Percentiles rank a stretch among this genome's conserved stretches.
These are phyloP conservation scores for Ambrosia artemisiifolia DNA, from an alignment of 129 eudicot genomes.

Conservation along the genomic window DNA sequence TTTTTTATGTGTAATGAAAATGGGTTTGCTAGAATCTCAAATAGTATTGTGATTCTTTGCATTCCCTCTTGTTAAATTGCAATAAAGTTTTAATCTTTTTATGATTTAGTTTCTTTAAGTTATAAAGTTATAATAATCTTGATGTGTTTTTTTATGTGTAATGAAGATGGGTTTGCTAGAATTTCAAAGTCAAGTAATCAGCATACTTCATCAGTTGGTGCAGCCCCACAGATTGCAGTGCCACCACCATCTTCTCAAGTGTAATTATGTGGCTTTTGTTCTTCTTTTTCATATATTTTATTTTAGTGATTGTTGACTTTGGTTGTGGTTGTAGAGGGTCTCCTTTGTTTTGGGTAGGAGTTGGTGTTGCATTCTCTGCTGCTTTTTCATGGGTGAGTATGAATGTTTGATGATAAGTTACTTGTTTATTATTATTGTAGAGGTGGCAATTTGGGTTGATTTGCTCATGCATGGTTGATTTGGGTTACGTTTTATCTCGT, in stretches of 20 bases:
- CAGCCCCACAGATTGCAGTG: conserved; percentile 53
- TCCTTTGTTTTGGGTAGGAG: conserved; percentile 93
- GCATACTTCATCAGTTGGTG: conserved; percentile 75
- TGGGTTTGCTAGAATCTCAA: conserved; percentile 59
- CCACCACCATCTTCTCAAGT: conserved; percentile 87
- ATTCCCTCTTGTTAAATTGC: background rate
- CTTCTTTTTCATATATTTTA: background rate
- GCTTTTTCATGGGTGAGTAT: conserved; percentile 74
- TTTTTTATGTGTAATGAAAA: conserved; percentile 30
- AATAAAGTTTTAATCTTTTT: background rate
- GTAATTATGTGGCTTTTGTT: conserved; percentile 34
- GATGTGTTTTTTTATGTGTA: conserved; percentile 19
- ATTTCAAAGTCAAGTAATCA: conserved; percentile 54
- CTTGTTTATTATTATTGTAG: conserved; percentile 2
- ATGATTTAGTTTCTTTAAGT: background rate
- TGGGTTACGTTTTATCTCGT: background rate
- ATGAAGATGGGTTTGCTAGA: conserved; percentile 62
- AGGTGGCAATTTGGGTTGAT: background rate
- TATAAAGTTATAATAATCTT: background rate
- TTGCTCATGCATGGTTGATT: background rate
- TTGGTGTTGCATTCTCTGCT: conserved; percentile 93
- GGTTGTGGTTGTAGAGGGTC: conserved; percentile 61
- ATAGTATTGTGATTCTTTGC: conserved; percentile 33
- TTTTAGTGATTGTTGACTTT: background rate
- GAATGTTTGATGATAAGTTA: conserved; percentile 9